These are phyloP conservation scores for Ulota crispa DNA, from an alignment of 225 moss, liverwort and hornwort species.

Conservation along the genomic window DNA sequence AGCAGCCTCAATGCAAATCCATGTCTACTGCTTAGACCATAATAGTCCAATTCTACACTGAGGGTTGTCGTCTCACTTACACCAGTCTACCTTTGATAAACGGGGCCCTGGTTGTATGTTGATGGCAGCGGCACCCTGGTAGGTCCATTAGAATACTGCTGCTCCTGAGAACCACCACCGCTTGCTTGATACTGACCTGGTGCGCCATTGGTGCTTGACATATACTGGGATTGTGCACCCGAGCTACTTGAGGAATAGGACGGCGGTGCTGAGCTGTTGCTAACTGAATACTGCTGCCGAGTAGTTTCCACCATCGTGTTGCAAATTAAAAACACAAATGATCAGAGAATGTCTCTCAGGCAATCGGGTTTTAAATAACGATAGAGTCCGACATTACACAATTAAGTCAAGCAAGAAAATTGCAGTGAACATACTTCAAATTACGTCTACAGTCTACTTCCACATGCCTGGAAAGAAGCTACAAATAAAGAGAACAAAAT, in stretches of 20 bases:
- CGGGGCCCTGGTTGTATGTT: slow-evolving; percentile 58
- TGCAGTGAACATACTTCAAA: not conserved
- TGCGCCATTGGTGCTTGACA: slow-evolving; percentile 42
- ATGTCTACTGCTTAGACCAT: slow-evolving; percentile 42
- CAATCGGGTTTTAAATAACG: not conserved
- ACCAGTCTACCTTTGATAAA: slow-evolving; percentile 67
- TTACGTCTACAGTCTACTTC: not conserved
- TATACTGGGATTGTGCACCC: slow-evolving; percentile 43
- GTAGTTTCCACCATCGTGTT: slow-evolving; percentile 17
- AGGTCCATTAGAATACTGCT: slow-evolving; percentile 63
- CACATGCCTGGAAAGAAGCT: slow-evolving; percentile 5
- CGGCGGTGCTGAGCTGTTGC: slow-evolving; percentile 45
- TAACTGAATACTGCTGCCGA: slow-evolving; percentile 41
- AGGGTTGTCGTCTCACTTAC: slow-evolving; percentile 62
- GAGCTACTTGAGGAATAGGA: slow-evolving; percentile 48
- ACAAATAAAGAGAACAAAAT: slow-evolving; percentile 14
- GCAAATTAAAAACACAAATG: slow-evolving; percentile 13
- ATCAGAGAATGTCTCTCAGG: not conserved
- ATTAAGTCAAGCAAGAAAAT: not conserved
- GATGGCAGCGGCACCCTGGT: slow-evolving; percentile 48
- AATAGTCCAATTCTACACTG: slow-evolving; percentile 42
- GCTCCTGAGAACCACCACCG: slow-evolving; percentile 53
- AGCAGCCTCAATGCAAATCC: slow-evolving; percentile 59
- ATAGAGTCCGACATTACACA: not conserved
- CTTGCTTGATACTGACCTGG: slow-evolving; percentile 52